Conservation (phyloP, 2,329 filamentous ascomycete genomes). For the Exophiala spinifera region DNA sequence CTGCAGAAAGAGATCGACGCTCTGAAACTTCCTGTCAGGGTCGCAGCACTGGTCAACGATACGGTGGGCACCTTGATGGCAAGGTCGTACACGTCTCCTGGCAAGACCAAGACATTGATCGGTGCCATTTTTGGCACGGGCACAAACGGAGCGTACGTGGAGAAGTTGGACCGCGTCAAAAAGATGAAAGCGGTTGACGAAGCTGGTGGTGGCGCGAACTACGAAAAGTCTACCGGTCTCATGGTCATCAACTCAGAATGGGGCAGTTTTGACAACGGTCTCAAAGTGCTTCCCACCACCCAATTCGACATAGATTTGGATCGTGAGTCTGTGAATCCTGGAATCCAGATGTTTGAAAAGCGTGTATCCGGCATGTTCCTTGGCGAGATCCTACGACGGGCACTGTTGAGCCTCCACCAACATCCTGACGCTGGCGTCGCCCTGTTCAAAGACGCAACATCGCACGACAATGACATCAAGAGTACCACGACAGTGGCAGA, state of each 20-base stretch:
- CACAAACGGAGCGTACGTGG: conserved; percentile 95
- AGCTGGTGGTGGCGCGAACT: conserved; percentile 54
- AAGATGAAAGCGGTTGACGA: conserved; percentile 63
- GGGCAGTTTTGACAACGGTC: conserved; percentile 95
- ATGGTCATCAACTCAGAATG: conserved; percentile 99
- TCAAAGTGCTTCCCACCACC: conserved; percentile 83
- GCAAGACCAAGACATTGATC: conserved; percentile 81
- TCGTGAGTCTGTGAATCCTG: conserved; percentile 78
- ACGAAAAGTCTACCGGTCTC: conserved; percentile 76
- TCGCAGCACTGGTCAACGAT: conserved; percentile 95
- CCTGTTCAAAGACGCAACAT: conserved; percentile 74
- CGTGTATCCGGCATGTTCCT: conserved; percentile 97
- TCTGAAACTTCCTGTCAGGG: conserved; percentile 80
- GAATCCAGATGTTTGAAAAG: conserved; percentile 99
- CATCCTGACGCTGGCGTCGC: conserved; percentile 63
- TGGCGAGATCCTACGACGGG: conserved; percentile 83
- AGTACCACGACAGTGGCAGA: conserved; percentile 68
- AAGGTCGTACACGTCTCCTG: conserved; percentile 87
- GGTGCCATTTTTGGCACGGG: conserved; percentile 97
- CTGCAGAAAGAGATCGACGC: conserved; percentile 87
- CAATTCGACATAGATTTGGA: conserved; percentile 79
- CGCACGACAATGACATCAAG: conserved; percentile 63
- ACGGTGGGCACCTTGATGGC: conserved; percentile 98
- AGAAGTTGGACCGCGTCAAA: conserved; percentile 80
- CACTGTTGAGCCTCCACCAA: conserved; percentile 61